Evolutionary conservation across 2,329 filamentous ascomycete genomes (phyloP), one percentile per base, ranked within the genome.

Genomic region (Penicillium sclerotigenum): DNA sequence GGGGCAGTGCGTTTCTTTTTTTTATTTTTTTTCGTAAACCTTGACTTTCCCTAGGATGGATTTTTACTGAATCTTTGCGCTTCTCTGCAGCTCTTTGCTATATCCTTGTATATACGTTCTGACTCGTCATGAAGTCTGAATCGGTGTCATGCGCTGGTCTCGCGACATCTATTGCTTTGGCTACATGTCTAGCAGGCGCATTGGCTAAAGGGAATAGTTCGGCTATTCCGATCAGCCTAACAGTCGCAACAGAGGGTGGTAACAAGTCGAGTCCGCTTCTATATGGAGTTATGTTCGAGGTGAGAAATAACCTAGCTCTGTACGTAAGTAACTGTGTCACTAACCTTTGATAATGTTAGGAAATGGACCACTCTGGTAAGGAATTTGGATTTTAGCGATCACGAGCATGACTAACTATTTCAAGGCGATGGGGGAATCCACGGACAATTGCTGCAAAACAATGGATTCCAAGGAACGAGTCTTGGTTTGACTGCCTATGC

Each of bases 251-350:
- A 6, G 62, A 67, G 6, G 68, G 67, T 0, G 70, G 69, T 2
- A 73, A 73, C 48, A 57, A 64, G 37, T 72, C 71, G 1, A 73
- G 69, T 51, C 61, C 71, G 2, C 37, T 69, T 13, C 61, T 73
- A 5, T 73, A 73, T 52, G 71, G 71, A 11, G 63, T 71, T 38
- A 73, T 73, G 70, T 73, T 73, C 24, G 71, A 74, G 64, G 70
- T 73, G 48, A 42, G 58, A 7, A 11, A 10, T 11, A 43, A 18
- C 5, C n/a, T 10, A 16, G 13, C 11, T 40, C 6, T 3, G n/a
- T 28, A 4, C 2, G 10, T 6, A 3, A 3, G n/a, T 33, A 5
- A 2, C 10, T 33, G 1, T 38, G 7, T 20, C 11, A 22, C 47
- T 56, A 26, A 58, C 20, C 9, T 40, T 2, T 20, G 1, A 13